Evolutionary conservation across 2,329 filamentous ascomycete species (phyloP), one percentile per base, ranked within the genome.

Genomic region (Neonectria magnoliae): DNA sequence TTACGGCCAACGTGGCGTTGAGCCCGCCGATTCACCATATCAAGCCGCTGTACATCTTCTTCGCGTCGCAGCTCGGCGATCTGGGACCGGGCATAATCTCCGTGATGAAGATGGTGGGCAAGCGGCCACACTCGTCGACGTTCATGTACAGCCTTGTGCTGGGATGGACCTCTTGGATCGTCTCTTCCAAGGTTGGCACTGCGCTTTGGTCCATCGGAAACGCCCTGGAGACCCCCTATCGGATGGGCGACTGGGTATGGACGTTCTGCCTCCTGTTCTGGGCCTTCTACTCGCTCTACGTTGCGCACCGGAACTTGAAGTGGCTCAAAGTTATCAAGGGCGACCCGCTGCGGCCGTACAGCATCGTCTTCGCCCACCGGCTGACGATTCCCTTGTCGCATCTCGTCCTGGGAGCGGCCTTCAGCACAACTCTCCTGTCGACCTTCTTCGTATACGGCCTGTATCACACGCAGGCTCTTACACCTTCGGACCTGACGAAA

Each of bases 21-120:
- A 67, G 69, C 13, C 70, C 73, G 1, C 52, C 62, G 5, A 55
- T 73, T 20, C 71, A 75, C 56, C 71, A 71, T 5, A 71, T 75
- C 36, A 71, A 71, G 45, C 70, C 72, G 16, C n/a, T 75, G 1
- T 75, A 72, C 27, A 67, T 75, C 22, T 71, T 66, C 56, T 68
- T 72, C 50, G 68, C 70, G 4, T 71, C 73, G n/a, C 69, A 74
- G 25, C 47, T 72, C 0, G 73, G 73, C 8, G 72, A 75, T 29
- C 51, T 75, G 6, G 66, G 66, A 0, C 64, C 71, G 2, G 70
- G 60, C 9, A 51, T 61, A n/a, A 57, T 73, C 7, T 60, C 54
- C 20, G 47, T 74, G 9, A 51, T 75, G n/a, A 68, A 70, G 56
- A 64, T 52, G n/a, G 45, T 51, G 2, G 73, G 72, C 1, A 45